Evolutionary conservation across 2,329 filamentous ascomycete species (phyloP), one percentile per base, ranked within the genome.

Genomic region (Alternaria sp.): DNA sequence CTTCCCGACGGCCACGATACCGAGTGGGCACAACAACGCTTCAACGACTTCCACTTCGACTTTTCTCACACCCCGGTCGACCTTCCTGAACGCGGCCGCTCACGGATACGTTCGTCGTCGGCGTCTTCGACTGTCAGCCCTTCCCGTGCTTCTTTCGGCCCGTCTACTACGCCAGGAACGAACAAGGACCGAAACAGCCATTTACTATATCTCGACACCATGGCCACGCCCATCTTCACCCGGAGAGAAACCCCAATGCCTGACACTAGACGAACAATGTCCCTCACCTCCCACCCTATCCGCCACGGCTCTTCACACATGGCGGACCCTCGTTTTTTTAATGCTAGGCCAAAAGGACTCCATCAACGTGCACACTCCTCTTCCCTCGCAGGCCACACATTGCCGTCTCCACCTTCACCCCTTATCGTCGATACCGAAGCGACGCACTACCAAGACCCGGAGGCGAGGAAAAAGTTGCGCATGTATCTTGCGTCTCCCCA

Each of bases 401-500:
- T 72, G 14, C 72, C 67, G 4, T 67, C 72, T 48, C 65, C 66
- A 31, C 66, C 74, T 5, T 56, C 54, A 9, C 45, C 71, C 11
- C 74, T 73, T 14, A 61, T 72, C n/a, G 73, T 76, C 56, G 92
- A 96, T 68, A 84, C 89, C 4, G 83, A 85, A 33, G 90, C 92
- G 4, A 86, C 91, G 36, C 90, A 97, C 78, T 97, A 97, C 72
- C 91, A 92, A 74, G 93, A 97, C 68, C 92, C 93, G 0, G 91
- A 96, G 73, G 92, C 93, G 37, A 87, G 94, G 33, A 83, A 92
- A 68, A 97, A 96, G 78, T 82, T 98, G 21, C 88, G 93, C 11
- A 88, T 92, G 6, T 97, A 93, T 70, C 85, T 97, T 21, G 90
- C 91, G 7, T 96, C 93, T 1, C 90, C 93, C 0, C 91, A 96